Evolutionary conservation across 768 basidiomycete genomes (phyloP), one percentile per base, ranked within the genome.

Genomic region (Neoboletus magnificus): DNA sequence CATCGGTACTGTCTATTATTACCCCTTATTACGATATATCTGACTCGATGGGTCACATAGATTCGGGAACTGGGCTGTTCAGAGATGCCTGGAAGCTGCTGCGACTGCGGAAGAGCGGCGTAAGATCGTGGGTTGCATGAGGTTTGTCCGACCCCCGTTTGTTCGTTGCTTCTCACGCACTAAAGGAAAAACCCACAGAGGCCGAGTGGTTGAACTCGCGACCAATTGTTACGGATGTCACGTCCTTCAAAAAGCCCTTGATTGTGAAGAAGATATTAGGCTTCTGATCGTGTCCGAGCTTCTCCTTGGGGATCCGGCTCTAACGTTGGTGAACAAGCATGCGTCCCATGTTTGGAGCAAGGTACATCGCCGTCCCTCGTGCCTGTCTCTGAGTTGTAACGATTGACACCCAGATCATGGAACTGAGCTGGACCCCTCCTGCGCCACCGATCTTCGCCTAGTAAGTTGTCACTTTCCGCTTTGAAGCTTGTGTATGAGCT

Each of bases 291-390:
- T 93, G 22, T 88, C 88, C 3, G 91, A 93, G 68, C 79, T 93
- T 40, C 81, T 93, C 42, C 79, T 87, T 22, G 88, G 89, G 2
- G 91, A 93, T 66, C 91, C 91, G 9, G 89, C 89, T 1, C 82
- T 89, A 67, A 93, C 91, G 6, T 77, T 93, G 29, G 87, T 93
- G 9, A 93, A 93, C 71, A 93, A 93, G 69, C 91, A 93, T 67
- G 90, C 91, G 1, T 91, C 89, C 46, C 91, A 93, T 67, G 91
- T 93, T 32, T 93, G 91, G 91, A 91, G 89, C 73, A 93, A 93
- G 79, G 89, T 89, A 59, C 22, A 36, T 53, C 53, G 15, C 8
- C 7, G 16, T 55, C 61, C 25, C 20, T 42, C 40, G 20, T 16
- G 33, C 33, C 40, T 36, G 36, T 25, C 36, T 50, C 40, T 33